These are phyloP conservation scores for Neurospora sp. DNA, from an alignment of 495 filamentous ascomycete genomes.

Conservation along the genomic window DNA sequence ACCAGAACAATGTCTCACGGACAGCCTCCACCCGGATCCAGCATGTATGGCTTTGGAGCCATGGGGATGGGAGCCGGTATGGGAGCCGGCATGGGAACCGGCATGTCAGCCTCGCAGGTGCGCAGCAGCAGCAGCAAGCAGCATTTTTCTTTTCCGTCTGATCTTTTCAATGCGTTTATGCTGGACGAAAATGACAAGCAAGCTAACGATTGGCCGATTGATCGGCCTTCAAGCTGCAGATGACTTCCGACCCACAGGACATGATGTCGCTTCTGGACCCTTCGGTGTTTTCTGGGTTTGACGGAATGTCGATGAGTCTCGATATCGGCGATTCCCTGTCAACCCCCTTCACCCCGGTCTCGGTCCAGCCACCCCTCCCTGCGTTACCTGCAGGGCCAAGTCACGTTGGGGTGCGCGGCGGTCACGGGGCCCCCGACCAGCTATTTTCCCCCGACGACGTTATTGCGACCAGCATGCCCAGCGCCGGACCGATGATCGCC, in stretches of 20 bases:
- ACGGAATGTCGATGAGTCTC: conserved; percentile 29
- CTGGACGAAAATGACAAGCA: neutral
- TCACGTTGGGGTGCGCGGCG: neutral
- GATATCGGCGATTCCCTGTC: conserved; percentile 16
- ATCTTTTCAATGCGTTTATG: neutral
- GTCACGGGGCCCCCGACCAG: conserved; percentile 1
- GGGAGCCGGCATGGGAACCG: neutral
- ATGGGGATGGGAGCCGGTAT: conserved; percentile 4
- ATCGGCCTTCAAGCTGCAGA: conserved; percentile 10
- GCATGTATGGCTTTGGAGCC: conserved; percentile 22
- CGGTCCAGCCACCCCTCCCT: neutral
- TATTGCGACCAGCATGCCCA: neutral
- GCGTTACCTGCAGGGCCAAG: neutral
- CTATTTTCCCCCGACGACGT: conserved; percentile 12
- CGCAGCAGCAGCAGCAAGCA: conserved; percentile 2
- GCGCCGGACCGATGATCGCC: conserved; percentile 5
- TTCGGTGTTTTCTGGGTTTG: conserved; percentile 26
- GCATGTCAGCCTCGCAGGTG: conserved; percentile 4
- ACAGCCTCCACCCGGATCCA: conserved; percentile 20
- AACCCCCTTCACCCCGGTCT: conserved; percentile 9
- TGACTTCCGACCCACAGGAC: conserved; percentile 21
- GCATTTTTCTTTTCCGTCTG: neutral
- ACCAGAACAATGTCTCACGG: conserved; percentile 28
- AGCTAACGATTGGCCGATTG: conserved; percentile 12
- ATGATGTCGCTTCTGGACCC: conserved; percentile 32